These are phyloP conservation scores for Solanum paucissectum DNA, from an alignment of 257 asterid species.

Conservation along the genomic window DNA sequence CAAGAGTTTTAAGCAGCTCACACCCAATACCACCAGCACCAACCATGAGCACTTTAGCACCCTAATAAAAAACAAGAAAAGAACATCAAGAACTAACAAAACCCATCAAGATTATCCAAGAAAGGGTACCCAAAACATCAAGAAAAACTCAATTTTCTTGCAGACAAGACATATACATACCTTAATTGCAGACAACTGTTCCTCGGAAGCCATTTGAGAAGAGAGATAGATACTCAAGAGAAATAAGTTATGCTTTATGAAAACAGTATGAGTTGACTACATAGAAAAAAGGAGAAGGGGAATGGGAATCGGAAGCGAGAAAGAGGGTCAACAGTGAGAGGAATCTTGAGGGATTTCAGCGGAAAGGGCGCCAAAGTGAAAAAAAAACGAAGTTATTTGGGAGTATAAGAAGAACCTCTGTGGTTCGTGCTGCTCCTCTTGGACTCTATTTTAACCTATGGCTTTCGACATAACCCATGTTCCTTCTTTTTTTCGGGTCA, in stretches of 20 bases:
- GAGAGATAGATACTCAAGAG: not conserved
- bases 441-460: not conserved
- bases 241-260: not conserved
- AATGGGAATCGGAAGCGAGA: constrained; percentile 9
- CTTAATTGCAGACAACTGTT: constrained; percentile 54
- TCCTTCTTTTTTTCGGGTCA: no score
- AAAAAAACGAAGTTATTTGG: not conserved
- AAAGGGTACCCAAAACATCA: not conserved
- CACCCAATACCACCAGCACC: constrained; percentile 99
- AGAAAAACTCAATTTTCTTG: not conserved
- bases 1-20: constrained; percentile 91
- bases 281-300: not conserved
- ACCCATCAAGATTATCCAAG: not conserved
- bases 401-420: not conserved
- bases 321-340: not conserved
- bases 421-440: not conserved
- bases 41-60: constrained; percentile 90
- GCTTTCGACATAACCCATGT: not conserved
- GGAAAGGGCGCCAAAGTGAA: constrained; percentile 51
- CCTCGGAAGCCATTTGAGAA: constrained; percentile 52
- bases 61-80: constrained; percentile 32
- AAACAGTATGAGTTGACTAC: constrained; percentile 1
- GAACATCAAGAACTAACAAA: not conserved
- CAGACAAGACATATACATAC: constrained; percentile 4
- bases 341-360: constrained; percentile 19